A percentile compares a stretch with the other conserved stretches of the same genome.
phyloP scores from a whole-genome alignment of 1,284 basidiomycete species.

The Trichosporon sp. region DNA sequence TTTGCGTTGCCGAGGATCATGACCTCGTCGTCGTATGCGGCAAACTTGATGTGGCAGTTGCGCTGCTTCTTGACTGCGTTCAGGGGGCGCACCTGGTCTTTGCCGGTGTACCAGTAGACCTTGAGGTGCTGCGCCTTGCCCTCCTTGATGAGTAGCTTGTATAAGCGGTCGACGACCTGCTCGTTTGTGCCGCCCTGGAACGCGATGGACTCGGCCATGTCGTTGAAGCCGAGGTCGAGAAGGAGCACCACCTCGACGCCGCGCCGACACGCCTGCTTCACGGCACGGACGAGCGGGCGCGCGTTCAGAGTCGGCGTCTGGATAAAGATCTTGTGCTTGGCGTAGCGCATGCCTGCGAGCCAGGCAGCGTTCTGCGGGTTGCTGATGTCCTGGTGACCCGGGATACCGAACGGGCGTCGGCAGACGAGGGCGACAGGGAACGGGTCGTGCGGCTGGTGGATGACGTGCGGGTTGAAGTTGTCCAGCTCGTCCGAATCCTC shows the following conservation, averaged over 20 bases:
- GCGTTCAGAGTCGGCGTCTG: constrained; percentile 78
- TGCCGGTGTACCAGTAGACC: constrained; percentile 64
- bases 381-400: constrained; percentile 60
- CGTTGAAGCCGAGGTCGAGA: constrained; percentile 70
- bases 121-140: constrained; percentile 64
- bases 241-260: constrained; percentile 70
- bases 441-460: constrained; percentile 65
- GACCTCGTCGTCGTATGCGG: constrained; percentile 70
- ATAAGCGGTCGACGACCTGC: constrained; percentile 70
- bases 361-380: constrained; percentile 75
- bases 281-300: constrained; percentile 66
- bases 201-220: constrained; percentile 66
- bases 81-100: constrained; percentile 69
- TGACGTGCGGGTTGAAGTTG: constrained; percentile 62
- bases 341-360: constrained; percentile 71
- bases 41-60: constrained; percentile 78
- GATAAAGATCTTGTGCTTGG: constrained; percentile 71
- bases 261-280: constrained; percentile 67
- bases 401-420: constrained; percentile 67
- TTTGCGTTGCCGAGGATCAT: constrained; percentile 66
- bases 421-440: constrained; percentile 75
- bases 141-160: constrained; percentile 61
- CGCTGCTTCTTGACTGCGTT: constrained; percentile 72
- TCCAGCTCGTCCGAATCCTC: constrained; percentile 59
- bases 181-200: constrained; percentile 81